phyloP scores from a whole-genome alignment of 2,329 filamentous ascomycete species.

The Gaeumannomyces tritici region DNA sequence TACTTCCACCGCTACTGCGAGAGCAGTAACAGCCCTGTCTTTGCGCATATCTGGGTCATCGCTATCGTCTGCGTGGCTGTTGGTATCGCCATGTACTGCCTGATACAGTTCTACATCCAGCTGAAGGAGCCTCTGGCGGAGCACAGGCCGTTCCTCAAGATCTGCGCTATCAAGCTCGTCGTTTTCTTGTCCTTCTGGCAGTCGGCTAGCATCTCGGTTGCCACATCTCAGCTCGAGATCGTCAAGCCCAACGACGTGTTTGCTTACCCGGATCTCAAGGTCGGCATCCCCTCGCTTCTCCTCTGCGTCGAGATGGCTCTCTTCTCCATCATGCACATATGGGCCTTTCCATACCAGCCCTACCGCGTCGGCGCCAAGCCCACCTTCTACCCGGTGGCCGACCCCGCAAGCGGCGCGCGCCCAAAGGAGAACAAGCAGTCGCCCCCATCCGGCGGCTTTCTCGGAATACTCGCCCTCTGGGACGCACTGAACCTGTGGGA shows the following conservation, averaged over 20 bases:
- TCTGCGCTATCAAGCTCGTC: constrained; percentile 79
- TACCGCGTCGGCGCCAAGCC: constrained; percentile 42
- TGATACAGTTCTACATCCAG: constrained; percentile 82
- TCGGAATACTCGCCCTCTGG: constrained; percentile 54
- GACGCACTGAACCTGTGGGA: constrained; percentile 78
- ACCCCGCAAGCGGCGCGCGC: constrained; percentile 26
- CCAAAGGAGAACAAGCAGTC: constrained; percentile 32
- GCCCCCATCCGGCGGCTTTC: constrained; percentile 52
- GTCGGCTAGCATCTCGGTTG: constrained; percentile 39
- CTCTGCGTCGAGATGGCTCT: constrained; percentile 79
- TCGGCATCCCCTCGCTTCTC: constrained; percentile 69
- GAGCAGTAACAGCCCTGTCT: constrained; percentile 65
- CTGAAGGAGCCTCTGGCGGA: constrained; percentile 57
- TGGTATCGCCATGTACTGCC: constrained; percentile 76
- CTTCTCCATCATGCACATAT: constrained; percentile 70
- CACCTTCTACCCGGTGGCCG: constrained; percentile 37
- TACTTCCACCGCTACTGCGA: constrained; percentile 65
- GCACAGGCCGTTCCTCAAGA: constrained; percentile 68
- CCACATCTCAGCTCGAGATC: constrained; percentile 50
- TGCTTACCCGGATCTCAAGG: constrained; percentile 65
- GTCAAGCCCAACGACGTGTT: constrained; percentile 50
- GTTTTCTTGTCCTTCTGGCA: constrained; percentile 94
- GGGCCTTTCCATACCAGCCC: constrained; percentile 68
- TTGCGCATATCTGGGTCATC: constrained; percentile 74
- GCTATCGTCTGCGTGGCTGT: constrained; percentile 63